phyloP scores from a whole-genome alignment of 2,329 filamentous ascomycete genomes.

The Pseudocercospora crystallina region DNA sequence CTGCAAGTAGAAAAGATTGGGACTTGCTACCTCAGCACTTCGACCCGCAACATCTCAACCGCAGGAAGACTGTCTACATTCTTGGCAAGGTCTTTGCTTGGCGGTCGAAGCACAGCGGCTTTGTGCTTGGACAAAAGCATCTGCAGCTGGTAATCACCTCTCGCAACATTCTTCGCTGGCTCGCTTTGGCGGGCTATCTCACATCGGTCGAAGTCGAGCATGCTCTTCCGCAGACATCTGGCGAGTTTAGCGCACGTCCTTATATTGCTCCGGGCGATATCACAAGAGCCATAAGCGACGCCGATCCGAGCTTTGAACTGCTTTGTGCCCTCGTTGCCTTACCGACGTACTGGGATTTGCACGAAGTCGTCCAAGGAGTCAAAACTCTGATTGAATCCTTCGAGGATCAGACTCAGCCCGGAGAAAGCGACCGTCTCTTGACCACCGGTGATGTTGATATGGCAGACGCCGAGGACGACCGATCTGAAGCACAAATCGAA shows the following conservation, averaged over 20 bases:
- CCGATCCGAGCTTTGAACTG: constrained; percentile 68
- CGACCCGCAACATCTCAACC: constrained; percentile 55
- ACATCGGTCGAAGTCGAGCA: constrained; percentile 46
- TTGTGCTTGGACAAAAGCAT: constrained; percentile 10
- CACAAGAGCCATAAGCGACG: constrained; percentile 60
- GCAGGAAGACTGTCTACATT: constrained; percentile 62
- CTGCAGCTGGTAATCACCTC: constrained; percentile 31
- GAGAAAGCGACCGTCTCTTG: constrained; percentile 11
- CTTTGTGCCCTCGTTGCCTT: constrained; percentile 63
- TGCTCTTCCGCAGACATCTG: constrained; percentile 30
- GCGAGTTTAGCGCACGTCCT: constrained; percentile 40
- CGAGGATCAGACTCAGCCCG: constrained; percentile 42
- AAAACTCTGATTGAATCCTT: constrained; percentile 68
- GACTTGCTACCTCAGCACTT: constrained; percentile 38
- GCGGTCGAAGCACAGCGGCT: constrained; percentile 11
- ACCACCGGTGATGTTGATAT: constrained; percentile 50
- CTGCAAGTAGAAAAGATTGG: constrained; percentile 50
- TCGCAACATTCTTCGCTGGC: constrained; percentile 57
- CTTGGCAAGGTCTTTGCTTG: constrained; percentile 50
- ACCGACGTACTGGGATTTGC: constrained; percentile 63
- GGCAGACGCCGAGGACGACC: constrained; percentile 23
- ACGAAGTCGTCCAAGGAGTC: constrained; percentile 67
- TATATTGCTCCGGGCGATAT: constrained; percentile 54
- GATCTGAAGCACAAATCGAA: constrained; percentile 31
- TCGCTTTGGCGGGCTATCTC: constrained; percentile 57